Conservation (phyloP, 2,329 filamentous ascomycete genomes). For the Diplodia mutila region DNA sequence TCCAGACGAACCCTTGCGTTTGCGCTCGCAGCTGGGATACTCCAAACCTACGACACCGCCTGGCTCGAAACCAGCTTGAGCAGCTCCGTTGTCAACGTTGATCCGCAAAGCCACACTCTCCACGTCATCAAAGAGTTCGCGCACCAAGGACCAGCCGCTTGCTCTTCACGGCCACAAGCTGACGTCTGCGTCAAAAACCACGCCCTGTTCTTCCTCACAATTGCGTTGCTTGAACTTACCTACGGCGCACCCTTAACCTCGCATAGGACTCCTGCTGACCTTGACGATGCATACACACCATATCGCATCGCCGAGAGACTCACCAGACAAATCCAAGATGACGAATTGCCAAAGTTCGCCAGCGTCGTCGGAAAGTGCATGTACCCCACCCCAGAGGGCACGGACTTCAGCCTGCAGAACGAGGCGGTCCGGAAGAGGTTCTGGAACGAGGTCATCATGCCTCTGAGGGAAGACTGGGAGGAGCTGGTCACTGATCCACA, state of each 20-base stretch:
- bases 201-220: slow-evolving; percentile 28
- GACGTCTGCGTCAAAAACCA: slow-evolving; percentile 25
- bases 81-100: neutral
- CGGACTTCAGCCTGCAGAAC: slow-evolving; percentile 10
- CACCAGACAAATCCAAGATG: slow-evolving; percentile 16
- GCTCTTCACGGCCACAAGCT: neutral
- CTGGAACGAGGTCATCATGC: slow-evolving; percentile 23
- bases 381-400: slow-evolving; percentile 9
- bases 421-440: slow-evolving; percentile 25
- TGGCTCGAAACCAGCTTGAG: slow-evolving; percentile 28
- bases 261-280: slow-evolving; percentile 25
- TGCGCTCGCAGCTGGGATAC: slow-evolving; percentile 26
- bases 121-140: slow-evolving; percentile 7
- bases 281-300: slow-evolving; percentile 24
- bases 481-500: neutral
- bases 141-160: neutral
- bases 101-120: neutral
- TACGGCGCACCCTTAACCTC: slow-evolving; percentile 22
- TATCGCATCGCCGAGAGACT: slow-evolving; percentile 23
- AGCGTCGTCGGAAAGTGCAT: slow-evolving; percentile 26
- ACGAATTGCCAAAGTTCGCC: slow-evolving; percentile 25
- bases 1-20: slow-evolving; percentile 27
- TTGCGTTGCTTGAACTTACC: slow-evolving; percentile 29
- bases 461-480: slow-evolving; percentile 27
- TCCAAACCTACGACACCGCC: slow-evolving; percentile 29